Base-by-base conservation (phyloP, 768 basidiomycete genomes). In the Trametes meyenii region DNA sequence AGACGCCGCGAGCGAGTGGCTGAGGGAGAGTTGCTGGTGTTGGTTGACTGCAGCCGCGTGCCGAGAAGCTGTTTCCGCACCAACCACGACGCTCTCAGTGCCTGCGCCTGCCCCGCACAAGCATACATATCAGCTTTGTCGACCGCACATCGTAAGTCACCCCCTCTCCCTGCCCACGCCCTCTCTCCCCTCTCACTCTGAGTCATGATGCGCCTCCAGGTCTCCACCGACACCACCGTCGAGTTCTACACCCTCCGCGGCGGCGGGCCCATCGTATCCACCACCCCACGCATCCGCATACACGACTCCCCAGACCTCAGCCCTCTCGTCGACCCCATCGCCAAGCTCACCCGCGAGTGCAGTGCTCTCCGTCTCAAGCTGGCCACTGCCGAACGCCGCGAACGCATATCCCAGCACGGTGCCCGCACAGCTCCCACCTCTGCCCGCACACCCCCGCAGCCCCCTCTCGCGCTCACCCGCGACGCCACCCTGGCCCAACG, bases 201-300 rank as follows among this genome's bases (percentile, higher is more conserved):
- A 40, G 39, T 26, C 52, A 58, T 23, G 21, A 66, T 66, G 62
- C 55, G 80, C 73, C 77, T 83, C 74, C 74, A 71, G 71, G 70
- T 71, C 66, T 72, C 84, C 67, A 81, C 83, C 76, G 76, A 81
- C 71, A 78, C 79, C 44, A 83, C 85, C 50, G 78, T 84, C 77
- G 84, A 84, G 70, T 85, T 83, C 77, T 81, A 87, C 66, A 74
- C 80, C 62, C 77, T 81, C 57, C 80, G 76, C 55, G 77, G 71
- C 62, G 50, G 49, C 11, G 54, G 57, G 8, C 54, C 53, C 44
- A 33, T 54, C 58, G 21, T 56, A 48, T 35, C 56, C 24, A 17
- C 38, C 19, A 77, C 79, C 35, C 49, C 50, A 10, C 58, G 62
- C 68, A 52, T 62, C 55, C 58, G 62, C 52, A 50, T 63, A 67